Evolutionary conservation across 768 basidiomycete species (phyloP).

Genomic region (Xerocomellus amylosporus): DNA sequence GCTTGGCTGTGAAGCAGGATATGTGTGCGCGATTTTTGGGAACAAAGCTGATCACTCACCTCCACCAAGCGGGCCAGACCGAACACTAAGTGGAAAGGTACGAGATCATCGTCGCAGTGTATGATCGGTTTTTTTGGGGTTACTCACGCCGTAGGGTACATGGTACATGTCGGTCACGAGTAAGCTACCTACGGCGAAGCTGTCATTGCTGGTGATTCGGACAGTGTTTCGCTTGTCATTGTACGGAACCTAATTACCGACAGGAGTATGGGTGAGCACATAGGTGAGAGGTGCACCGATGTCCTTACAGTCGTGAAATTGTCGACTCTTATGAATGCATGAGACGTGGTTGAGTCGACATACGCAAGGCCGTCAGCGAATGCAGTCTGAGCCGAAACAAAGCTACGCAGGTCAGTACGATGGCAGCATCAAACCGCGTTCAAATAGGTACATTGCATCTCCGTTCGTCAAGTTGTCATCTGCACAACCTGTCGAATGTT

Average conservation of each 20-base stretch:
- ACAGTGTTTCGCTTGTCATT: conserved; percentile 66
- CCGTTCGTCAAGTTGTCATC: conserved; percentile 72
- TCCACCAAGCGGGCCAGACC: conserved; percentile 68
- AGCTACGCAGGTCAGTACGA: conserved; percentile 35
- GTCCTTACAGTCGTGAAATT: conserved; percentile 52
- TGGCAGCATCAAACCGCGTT: background rate
- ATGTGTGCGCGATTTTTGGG: background rate
- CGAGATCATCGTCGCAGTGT: conserved; percentile 1
- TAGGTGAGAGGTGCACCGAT: background rate
- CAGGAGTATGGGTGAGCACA: background rate
- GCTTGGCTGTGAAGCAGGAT: conserved; percentile 39
- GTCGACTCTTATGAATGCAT: conserved; percentile 76
- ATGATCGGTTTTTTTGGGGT: background rate
- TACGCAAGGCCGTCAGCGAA: conserved; percentile 53
- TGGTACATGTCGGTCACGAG: conserved; percentile 67
- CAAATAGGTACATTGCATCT: conserved; percentile 45
- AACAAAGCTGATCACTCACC: conserved; percentile 13
- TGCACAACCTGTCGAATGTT: conserved; percentile 22
- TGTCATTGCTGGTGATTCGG: conserved; percentile 56
- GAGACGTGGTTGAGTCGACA: conserved; percentile 59
- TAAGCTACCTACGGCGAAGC: conserved; percentile 56
- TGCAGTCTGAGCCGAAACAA: conserved; percentile 44
- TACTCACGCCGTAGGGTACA: conserved; percentile 58
- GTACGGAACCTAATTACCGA: conserved; percentile 25
- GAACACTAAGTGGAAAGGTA: conserved; percentile 47